Evolutionary conservation across 345 rosid genomes (phyloP), one percentile per base, ranked within the genome.

Genomic region (Acer saccharum): DNA sequence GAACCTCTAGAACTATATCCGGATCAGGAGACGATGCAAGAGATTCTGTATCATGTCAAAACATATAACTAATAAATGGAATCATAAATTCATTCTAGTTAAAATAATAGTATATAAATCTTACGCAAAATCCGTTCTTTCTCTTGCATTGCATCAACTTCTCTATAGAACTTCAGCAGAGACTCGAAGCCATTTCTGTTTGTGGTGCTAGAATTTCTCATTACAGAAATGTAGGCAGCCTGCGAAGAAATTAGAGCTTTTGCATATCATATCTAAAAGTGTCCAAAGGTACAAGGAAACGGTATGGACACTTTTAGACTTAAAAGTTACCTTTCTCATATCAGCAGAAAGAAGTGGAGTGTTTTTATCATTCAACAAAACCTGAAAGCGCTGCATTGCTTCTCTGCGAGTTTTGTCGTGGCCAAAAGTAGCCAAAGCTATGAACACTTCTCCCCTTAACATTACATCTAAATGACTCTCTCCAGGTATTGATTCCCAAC

Each of bases 191-290:
- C 81, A 54, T 62, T 55, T 55, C 86, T 81, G 73, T 75, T 81
- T 52, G 44, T 44, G 63, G 63, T 18, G 54, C 78, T 81, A 48
- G 78, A 27, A 32, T 76, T 88, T 72, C 88, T 83, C 82, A 88
- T 81, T 13, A 81, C 76, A 52, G 84, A 71, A 78, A 80, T 71
- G 57, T 86, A 88, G 55, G 87, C 80, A 76, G 87, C 87, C 91
- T 88, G 83, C 66, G 73, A 6, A 52, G 25, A 4, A 58, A 66
- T 10, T 1, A 27, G 7, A 13, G 9, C 12, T 10, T 43, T 32
- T 29, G 29, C 54, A 16, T 63, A 20, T 44, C 60, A 18, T 20
- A 16, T 74, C 54, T 12, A 8, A 5, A 21, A 68, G 18, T 44
- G 17, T 68, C 16, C 11, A 50, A 13, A 29, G 66, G 68, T 65